phyloP scores from a whole-genome alignment of 2,329 filamentous ascomycete species.

The Fusarium mundagurra region DNA sequence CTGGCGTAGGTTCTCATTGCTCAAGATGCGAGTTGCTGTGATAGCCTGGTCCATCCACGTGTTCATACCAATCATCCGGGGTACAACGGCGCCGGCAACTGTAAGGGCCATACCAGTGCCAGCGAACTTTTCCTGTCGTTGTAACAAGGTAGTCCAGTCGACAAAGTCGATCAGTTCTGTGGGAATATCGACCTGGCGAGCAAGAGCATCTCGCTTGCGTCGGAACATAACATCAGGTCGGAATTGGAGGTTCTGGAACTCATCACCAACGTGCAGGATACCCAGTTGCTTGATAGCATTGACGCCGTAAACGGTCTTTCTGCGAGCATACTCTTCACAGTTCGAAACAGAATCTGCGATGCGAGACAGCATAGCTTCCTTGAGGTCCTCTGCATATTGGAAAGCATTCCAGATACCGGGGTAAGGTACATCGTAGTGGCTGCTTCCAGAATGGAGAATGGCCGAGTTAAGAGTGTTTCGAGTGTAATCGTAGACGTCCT shows the following conservation, averaged over 20 bases:
- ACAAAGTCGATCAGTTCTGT: constrained; percentile 95
- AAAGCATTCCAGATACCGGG: constrained; percentile 87
- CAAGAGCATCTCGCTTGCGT: constrained; percentile 80
- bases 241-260: constrained; percentile 88
- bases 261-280: constrained; percentile 85
- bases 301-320: constrained; percentile 81
- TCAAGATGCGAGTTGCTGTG: constrained; percentile 81
- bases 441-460: constrained; percentile 80
- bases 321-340: constrained; percentile 88
- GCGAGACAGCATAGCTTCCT: constrained; percentile 88
- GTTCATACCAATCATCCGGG: constrained; percentile 81
- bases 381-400: constrained; percentile 92
- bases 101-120: constrained; percentile 96
- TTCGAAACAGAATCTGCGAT: constrained; percentile 80
- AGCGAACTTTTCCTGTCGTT: constrained; percentile 93
- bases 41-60: constrained; percentile 91
- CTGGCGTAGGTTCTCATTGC: constrained; percentile 81
- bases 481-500: constrained; percentile 86
- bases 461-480: constrained; percentile 78
- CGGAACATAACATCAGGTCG: constrained; percentile 94
- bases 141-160: constrained; percentile 82
- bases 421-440: constrained; percentile 84
- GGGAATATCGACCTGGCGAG: constrained; percentile 85
- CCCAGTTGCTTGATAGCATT: constrained; percentile 89
- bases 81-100: constrained; percentile 84